A percentile compares a stretch with the other conserved stretches of the same genome.
These are phyloP conservation scores for Ceratobasidium theobromae DNA, from an alignment of 1,284 basidiomycete genomes.

Conservation along the genomic window DNA sequence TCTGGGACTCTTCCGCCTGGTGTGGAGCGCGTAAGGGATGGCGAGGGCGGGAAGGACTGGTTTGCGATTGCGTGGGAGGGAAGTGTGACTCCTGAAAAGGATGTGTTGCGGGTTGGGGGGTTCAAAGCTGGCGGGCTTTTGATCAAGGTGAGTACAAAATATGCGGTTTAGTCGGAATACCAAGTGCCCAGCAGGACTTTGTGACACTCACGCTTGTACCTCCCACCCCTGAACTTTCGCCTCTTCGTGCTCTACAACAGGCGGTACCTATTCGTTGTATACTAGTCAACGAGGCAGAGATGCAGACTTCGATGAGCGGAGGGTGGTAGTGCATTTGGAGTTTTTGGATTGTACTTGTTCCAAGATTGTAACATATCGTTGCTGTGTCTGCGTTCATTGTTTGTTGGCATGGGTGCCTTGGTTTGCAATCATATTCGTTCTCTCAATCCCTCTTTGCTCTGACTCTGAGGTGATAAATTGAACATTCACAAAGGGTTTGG, in stretches of 20 bases:
- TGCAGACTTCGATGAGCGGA: slow-evolving; percentile 12
- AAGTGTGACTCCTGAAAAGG: slow-evolving; percentile 32
- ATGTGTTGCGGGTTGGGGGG: slow-evolving; percentile 34
- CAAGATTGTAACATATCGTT: background rate
- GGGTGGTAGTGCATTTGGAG: background rate
- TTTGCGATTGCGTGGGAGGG: slow-evolving; percentile 36
- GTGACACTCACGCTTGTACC: slow-evolving; percentile 36
- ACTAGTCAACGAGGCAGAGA: slow-evolving; percentile 20
- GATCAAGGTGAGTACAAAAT: slow-evolving; percentile 33
- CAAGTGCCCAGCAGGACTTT: slow-evolving; percentile 30
- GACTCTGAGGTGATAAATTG: background rate
- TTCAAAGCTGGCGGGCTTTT: slow-evolving; percentile 34
- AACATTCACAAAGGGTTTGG: background rate
- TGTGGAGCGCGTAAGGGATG: slow-evolving; percentile 13
- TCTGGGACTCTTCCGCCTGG: background rate
- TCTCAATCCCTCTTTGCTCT: too few species aligned
- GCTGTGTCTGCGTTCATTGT: background rate
- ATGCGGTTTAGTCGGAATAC: background rate
- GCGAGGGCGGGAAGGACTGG: slow-evolving; percentile 12
- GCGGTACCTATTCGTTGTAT: slow-evolving; percentile 34
- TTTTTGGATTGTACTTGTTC: background rate
- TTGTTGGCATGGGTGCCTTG: background rate
- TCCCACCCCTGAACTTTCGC: slow-evolving; percentile 34
- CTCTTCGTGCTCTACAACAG: slow-evolving; percentile 35
- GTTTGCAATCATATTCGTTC: background rate